A percentile compares a stretch with the other conserved stretches of the same genome.
phyloP scores from a whole-genome alignment of 2,329 filamentous ascomycete genomes.

The Alternaria panax region DNA sequence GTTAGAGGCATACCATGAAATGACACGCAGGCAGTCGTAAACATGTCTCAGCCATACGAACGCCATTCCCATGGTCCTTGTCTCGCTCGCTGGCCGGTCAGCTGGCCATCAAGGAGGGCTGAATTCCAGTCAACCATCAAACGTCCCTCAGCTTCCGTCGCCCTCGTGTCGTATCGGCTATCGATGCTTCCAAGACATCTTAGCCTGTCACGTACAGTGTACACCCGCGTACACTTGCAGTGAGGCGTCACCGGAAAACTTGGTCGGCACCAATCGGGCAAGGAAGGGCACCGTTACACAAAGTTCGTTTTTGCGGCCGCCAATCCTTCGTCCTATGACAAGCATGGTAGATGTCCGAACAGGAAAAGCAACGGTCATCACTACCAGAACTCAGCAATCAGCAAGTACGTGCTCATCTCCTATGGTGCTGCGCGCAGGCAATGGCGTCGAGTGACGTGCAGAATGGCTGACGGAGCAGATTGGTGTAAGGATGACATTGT shows the following conservation, averaged over 20 bases:
- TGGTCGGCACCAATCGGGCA: neutral
- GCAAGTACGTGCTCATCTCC: constrained; percentile 16
- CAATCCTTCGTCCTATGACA: constrained; percentile 32
- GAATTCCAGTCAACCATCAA: constrained; percentile 23
- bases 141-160: constrained; percentile 19
- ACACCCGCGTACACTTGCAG: constrained; percentile 13
- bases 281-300: constrained; percentile 24
- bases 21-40: constrained; percentile 21
- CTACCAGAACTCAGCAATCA: constrained; percentile 18
- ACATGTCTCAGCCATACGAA: constrained; percentile 29
- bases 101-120: constrained; percentile 24
- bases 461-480: constrained; percentile 5
- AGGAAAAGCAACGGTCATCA: constrained; percentile 23
- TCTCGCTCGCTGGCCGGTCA: constrained; percentile 24
- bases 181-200: constrained; percentile 11
- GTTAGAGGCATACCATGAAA: constrained; percentile 21
- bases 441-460: constrained; percentile 26
- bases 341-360: constrained; percentile 16
- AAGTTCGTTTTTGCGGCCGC: constrained; percentile 31
- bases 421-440: constrained; percentile 9
- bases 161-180: constrained; percentile 23
- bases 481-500: constrained; percentile 16
- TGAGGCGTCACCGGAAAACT: constrained; percentile 32
- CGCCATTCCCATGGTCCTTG: constrained; percentile 8
- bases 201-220: constrained; percentile 13